Evolutionary conservation across 257 asterid genomes (phyloP).

Genomic region (Primulina eburnea): DNA sequence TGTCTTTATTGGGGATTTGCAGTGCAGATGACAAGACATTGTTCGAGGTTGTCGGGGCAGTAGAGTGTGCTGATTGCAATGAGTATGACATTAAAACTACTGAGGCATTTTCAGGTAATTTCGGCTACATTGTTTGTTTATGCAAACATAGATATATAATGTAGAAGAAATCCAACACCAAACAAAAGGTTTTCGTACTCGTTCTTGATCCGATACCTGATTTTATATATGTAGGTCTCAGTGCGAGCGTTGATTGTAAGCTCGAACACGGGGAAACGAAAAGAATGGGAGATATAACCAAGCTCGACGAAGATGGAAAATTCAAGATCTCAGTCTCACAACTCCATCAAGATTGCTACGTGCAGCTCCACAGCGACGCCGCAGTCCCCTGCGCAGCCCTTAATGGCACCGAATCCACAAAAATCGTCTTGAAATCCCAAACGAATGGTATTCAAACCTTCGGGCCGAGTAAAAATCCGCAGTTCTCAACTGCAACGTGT

Average conservation of each 20-base stretch:
- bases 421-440: conserved; percentile 25
- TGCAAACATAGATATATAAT: too few species aligned
- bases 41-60: conserved; percentile 53
- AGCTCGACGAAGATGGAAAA: conserved; percentile 42
- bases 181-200: too few species aligned
- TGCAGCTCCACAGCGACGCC: conserved; percentile 46
- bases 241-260: conserved; percentile 47
- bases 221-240: conserved; percentile 34
- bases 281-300: conserved; percentile 35
- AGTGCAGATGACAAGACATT: conserved; percentile 35
- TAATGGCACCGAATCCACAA: conserved; percentile 24
- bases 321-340: conserved; percentile 33
- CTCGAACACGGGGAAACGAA: conserved; percentile 31
- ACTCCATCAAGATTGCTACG: conserved; percentile 39
- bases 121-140: too few species aligned
- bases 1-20: conserved; percentile 36
- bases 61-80: conserved; percentile 55
- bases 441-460: conserved; percentile 32
- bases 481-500: conserved; percentile 45
- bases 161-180: too few species aligned
- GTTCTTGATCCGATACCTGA: not conserved
- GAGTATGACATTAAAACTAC: conserved; percentile 32
- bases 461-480: conserved; percentile 28
- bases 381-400: conserved; percentile 34
- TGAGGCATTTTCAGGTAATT: conserved; percentile 49